Base-by-base conservation (phyloP, 164 flowering plant species). In the Piper betle region DNA sequence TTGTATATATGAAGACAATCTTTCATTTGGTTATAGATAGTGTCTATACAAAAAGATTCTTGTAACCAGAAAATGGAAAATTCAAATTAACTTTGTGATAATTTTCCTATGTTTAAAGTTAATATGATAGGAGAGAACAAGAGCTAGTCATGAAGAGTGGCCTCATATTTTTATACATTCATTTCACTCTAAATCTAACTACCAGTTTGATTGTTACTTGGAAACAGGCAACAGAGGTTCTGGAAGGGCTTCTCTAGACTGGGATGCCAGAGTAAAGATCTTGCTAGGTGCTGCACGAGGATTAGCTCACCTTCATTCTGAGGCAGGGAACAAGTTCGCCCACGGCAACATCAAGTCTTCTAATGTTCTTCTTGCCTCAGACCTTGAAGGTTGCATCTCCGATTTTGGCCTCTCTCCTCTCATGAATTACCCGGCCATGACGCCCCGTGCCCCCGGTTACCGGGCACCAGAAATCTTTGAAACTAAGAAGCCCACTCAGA, bases 321-420 rank as follows among this genome's bases (percentile, higher is more conserved):
- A 79, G 58, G 82, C 78, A 42, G 72, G 72, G 8, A 85, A 87
- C 63, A 87, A 82, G 66, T 74, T 90, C 57, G 97, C 86, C 46
- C 96, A 90, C 62, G 93, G 96, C 46, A 87, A 90, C 76, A 67
- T 90, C 58, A 85, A 84, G 68, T 76, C 96, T 20, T 81, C 98
- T 62, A 92, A 92, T 78, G 77, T 85, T 48, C 87, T 92, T 72
- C 82, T 92, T 67, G 85, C 85, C 68, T 58, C 86, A 7, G 64
- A 71, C 53, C 65, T 72, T 60, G 81, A 74, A 52, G 96, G 96
- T 15, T 85, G 86, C 61, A 77, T 91, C 0, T 87, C 95, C 10
- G 98, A 91, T 73, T 64, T 82, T 20, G 96, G 96, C 11, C 68
- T 85, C 46, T 66, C 85, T 12, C 62, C 85, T 20, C 66, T 89